Base-by-base conservation (phyloP, 1,139 yeast species). In the Zygosaccharomyces pseudobailii region DNA sequence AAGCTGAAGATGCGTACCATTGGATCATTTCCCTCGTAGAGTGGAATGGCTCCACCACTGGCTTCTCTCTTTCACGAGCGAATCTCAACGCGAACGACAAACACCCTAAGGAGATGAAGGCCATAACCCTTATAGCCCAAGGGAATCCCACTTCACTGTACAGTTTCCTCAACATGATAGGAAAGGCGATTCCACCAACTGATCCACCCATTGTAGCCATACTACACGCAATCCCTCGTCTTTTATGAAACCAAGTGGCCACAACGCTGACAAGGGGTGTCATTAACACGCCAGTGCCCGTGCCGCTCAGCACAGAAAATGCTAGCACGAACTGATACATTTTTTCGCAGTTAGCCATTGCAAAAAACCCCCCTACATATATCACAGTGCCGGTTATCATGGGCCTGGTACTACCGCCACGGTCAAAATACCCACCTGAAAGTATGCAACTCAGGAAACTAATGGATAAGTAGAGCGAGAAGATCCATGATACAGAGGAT, bases 401-500 rank as follows among this genome's bases (percentile, higher is more conserved):
- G 8, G 81, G 73, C 21, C 58, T 58, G 10, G 67, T 62, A 7
- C 79, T 68, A 3, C 84, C 84, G 42, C 71, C 64, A 49, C 73
- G 64, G 55, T 79, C 84, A 54, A 79, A 79, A 43, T 66, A 62
- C 3, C 70, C 67, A 0, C 92, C 90, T 32, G 83, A 75, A 30
- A 82, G 63, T 23, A 83, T 76, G 3, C 80, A 78, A 8, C 82
- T 78, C 43, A 80, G 70, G 59, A 79, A 81, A 56, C 80, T 71
- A 23, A 82, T 69, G 19, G 82, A 80, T 32, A 82, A 59, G 57
- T 76, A 82, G 17, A 84, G 67, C 3, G 89, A 80, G 59, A 84
- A 83, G 45, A 85, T 79, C 92, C 90, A 84, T 5, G 88, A 80
- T 0, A 80, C 73, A 6, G 74, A 71, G 1, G 84, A 73, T 4